phyloP scores from a whole-genome alignment of 225 moss, liverwort and hornwort species.

The Anthoceros angustus region DNA sequence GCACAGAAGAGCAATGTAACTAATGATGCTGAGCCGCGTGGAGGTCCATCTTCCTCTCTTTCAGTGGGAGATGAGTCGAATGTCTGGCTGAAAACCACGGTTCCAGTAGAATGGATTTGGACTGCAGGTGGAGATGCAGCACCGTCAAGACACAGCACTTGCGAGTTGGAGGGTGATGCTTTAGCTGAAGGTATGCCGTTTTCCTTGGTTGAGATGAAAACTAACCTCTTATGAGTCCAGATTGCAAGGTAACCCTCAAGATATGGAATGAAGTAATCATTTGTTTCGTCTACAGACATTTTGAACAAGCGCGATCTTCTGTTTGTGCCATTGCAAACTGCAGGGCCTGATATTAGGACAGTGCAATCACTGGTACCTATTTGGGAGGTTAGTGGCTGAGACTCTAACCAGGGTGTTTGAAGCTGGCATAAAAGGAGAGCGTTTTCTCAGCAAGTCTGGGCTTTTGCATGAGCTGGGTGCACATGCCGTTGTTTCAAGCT shows the following conservation, averaged over 20 bases:
- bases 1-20: not conserved
- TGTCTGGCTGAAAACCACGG: slow-evolving; percentile 46
- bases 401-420: no score
- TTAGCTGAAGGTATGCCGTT: slow-evolving; percentile 56
- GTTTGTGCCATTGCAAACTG: slow-evolving; percentile 63
- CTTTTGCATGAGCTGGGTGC: not conserved
- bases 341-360: slow-evolving; percentile 71
- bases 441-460: not conserved
- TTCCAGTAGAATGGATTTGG: slow-evolving; percentile 82
- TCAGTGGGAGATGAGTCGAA: slow-evolving; percentile 24
- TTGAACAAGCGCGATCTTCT: slow-evolving; percentile 69
- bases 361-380: slow-evolving; percentile 88
- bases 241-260: not conserved
- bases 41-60: not conserved
- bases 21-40: not conserved
- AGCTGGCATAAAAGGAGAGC: no score
- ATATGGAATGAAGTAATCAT: not conserved
- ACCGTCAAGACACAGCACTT: slow-evolving; percentile 68
- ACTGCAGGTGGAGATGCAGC: slow-evolving; percentile 35
- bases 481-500: not conserved
- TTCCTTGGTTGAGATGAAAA: not conserved
- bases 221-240: not conserved
- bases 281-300: slow-evolving; percentile 35
- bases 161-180: slow-evolving; percentile 87
- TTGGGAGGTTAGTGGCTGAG: slow-evolving; percentile 64